Base-by-base conservation (phyloP, 352 stramenopile genomes). In the Phytopythium sindhum region DNA sequence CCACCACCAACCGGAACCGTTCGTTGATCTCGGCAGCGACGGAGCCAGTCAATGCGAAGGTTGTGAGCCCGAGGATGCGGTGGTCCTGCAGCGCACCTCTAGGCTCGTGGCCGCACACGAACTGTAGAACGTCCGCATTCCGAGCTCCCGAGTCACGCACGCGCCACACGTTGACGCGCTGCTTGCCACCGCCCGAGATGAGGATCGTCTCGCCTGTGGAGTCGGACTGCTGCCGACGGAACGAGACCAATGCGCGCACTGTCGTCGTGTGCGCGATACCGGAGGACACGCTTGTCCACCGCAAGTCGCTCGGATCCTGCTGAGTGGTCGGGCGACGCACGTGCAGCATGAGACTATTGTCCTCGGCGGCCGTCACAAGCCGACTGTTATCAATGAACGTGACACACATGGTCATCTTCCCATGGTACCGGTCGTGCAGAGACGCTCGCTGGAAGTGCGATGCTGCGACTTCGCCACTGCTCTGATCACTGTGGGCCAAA, bases 301-400 rank as follows among this genome's bases (percentile, higher is more conserved):
- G 62, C 55, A 28, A 66, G 59, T 33, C 23, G 42, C 53, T 47
- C 31, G 37, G 26, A 26, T 70, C 59, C 33, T 59, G 6, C 61
- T 58, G 44, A 53, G 15, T 19, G 23, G 8, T 17, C 4, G 26
- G 6, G 5, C 44, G 59, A 39, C 68, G 80, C 4, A 61, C 58
- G 67, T 95, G 83, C 10, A 96, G 70, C 66, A 91, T 91, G 35
- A 96, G 58, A 21, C 81, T 86, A 66, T 95, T 94, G 70, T 96
- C 88, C 58, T 96, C 88, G 28, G 77, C 76, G 14, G 86, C 84
- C 2, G 88, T 93, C 56, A 94, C 65, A 14, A 96, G 55, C 0
- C 68, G 73, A 15, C 80, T 64, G 21, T 31, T 42, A 50, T 71
- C 74, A 17, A 92, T 61, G 48, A 77, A 78, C 21, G 67, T 66